phyloP scores from a whole-genome alignment of 345 rosid species.

The Durio zibethinus region DNA sequence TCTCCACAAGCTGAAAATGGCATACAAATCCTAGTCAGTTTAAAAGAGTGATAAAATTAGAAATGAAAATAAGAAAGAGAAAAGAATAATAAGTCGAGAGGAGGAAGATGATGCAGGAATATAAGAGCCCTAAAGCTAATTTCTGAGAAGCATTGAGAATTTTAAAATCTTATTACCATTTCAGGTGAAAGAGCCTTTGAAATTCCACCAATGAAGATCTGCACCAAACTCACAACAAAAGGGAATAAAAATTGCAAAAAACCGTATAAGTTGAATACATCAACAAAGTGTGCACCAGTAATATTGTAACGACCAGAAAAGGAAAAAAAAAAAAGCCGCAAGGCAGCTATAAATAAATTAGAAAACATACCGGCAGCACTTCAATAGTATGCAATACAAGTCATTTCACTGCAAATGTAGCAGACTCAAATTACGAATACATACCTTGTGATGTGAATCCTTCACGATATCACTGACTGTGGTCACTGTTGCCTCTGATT shows the following conservation, averaged over 20 bases:
- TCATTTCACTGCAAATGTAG: neutral
- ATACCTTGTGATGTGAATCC: constrained; percentile 80
- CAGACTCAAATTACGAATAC: neutral
- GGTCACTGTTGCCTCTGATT: constrained; percentile 40
- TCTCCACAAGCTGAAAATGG: constrained; percentile 70
- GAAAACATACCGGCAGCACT: neutral
- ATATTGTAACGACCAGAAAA: neutral
- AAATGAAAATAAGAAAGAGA: neutral
- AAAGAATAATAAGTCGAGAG: neutral
- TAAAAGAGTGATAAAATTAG: neutral
- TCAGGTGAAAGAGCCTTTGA: constrained; percentile 64
- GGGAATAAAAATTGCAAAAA: neutral
- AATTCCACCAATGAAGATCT: constrained; percentile 91
- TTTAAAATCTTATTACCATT: constrained; percentile 55
- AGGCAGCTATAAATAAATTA: neutral
- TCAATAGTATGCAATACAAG: neutral
- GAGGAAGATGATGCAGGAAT: neutral
- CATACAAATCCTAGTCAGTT: constrained; percentile 20
- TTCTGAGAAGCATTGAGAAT: neutral
- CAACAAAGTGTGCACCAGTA: too few relatives aligned
- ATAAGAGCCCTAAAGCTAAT: constrained; percentile 9
- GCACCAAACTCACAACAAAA: constrained; percentile 34
- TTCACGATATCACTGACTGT: constrained; percentile 45
- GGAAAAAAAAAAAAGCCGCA: neutral
- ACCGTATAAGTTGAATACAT: too few relatives aligned